A percentile compares a stretch with the other conserved stretches of the same genome.
Conservation (phyloP, 2,329 filamentous ascomycete species). For the Colletotrichum falcatum region DNA sequence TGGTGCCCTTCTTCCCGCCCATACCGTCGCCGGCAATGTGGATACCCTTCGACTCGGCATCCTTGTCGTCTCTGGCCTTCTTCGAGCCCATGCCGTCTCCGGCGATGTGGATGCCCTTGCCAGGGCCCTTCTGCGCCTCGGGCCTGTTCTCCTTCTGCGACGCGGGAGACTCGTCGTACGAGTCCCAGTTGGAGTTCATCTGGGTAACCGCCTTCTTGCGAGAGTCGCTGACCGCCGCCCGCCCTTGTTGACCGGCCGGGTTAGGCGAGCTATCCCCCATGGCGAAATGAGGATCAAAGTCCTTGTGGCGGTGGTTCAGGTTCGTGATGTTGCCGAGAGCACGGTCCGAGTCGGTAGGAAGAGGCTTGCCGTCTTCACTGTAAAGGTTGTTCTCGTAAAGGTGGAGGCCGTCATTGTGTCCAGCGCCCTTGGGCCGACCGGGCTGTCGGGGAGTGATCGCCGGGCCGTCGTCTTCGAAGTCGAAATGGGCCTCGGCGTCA, state of each 20-base stretch:
- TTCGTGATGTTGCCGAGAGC: conserved; percentile 78
- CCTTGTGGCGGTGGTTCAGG: conserved; percentile 77
- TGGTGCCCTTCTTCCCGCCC: conserved; percentile 69
- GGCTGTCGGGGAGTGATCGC: conserved; percentile 60
- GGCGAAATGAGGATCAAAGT: conserved; percentile 82
- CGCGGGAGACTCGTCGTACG: conserved; percentile 66
- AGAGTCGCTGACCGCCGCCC: conserved; percentile 64
- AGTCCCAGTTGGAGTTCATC: conserved; percentile 75
- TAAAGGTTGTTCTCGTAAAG: conserved; percentile 85
- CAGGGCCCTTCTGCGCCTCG: conserved; percentile 35
- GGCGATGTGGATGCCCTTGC: conserved; percentile 57
- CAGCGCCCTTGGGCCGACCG: conserved; percentile 64
- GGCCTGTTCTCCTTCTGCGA: conserved; percentile 64
- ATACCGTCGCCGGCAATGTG: conserved; percentile 73
- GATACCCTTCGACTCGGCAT: conserved; percentile 50
- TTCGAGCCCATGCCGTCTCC: conserved; percentile 76
- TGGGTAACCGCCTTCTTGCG: conserved; percentile 78
- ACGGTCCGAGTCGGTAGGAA: conserved; percentile 51
- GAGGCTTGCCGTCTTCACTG: conserved; percentile 64
- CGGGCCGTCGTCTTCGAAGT: conserved; percentile 81
- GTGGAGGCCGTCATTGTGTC: conserved; percentile 74
- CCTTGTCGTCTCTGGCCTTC: conserved; percentile 53
- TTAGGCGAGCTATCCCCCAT: conserved; percentile 77
- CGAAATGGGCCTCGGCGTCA: conserved; percentile 85
- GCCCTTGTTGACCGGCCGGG: conserved; percentile 54